Base-by-base conservation (phyloP, 2,329 filamentous ascomycete genomes). In the Didymosphaeria variabile region DNA sequence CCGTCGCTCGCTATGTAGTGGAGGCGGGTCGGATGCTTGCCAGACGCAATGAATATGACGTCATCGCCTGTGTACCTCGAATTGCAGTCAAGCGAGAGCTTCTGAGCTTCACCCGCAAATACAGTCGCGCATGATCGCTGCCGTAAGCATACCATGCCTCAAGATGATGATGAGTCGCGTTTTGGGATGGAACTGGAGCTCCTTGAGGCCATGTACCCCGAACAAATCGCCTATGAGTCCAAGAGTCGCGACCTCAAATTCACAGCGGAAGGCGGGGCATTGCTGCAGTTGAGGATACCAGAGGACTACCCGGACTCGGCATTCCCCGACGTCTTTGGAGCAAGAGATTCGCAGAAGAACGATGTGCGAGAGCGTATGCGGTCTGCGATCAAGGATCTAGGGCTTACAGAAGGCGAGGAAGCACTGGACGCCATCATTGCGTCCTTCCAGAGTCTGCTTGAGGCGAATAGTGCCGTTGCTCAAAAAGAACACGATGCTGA, bases 191-290 rank as follows among this genome's bases (percentile, higher is more conserved):
- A 83, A 64, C 58, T 83, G 32, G 72, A 76, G 50, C 77, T 83
- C 13, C 72, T 83, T n/a, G 61, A 77, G 44, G 75, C 80, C 17
- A 83, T 83, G 75, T 83, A 81, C 59, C 80, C 80, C 4, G 73
- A 76, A 6, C 78, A 82, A 65, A 64, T 79, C 31, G 66, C 64
- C 23, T 80, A 73, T 67, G 56, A 67, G 21, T 23, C 61, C 1
- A 76, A 72, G 60, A 69, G 71, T 34, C 74, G 74, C 51, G 80
- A 82, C 55, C 62, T 83, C 13, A 78, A 67, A 50, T 83, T 78
- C 66, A 65, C 64, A 19, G 29, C 10, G 42, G 67, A 67, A 17
- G 40, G 69, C 3, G 58, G 67, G 31, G 68, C 73, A 46, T 54
- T 64, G 21, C 72, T 80, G 26, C 69, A 69, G 17, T 68, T 83